phyloP scores from a whole-genome alignment of 352 stramenopile species.

The Phytophthora hibernalis region DNA sequence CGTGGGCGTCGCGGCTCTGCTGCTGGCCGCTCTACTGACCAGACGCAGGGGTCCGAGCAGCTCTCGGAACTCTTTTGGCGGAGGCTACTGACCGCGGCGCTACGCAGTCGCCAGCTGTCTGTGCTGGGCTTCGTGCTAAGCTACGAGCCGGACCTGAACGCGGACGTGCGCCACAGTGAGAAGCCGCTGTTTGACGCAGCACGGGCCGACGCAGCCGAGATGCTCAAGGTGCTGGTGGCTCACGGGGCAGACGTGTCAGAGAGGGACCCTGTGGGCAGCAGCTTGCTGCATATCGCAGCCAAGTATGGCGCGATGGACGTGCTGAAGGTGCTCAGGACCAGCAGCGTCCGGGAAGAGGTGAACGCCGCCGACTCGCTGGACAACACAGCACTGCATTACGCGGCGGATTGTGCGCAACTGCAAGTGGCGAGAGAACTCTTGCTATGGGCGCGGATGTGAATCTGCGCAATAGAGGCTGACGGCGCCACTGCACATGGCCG shows the following conservation, averaged over 20 bases:
- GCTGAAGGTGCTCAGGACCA: conserved; percentile 24
- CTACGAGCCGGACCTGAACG: conserved; percentile 42
- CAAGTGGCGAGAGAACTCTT: conserved; percentile 17
- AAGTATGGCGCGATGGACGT: conserved; percentile 34
- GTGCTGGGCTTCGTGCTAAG: conserved; percentile 42
- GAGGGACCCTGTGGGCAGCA: conserved; percentile 36
- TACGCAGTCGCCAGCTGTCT: conserved; percentile 32
- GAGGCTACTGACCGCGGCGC: conserved; percentile 27
- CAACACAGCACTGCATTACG: conserved; percentile 48
- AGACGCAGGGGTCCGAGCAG: conserved; percentile 18
- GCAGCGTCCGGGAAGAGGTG: conserved; percentile 30
- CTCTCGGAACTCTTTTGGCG: conserved; percentile 41
- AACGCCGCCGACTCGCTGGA: conserved; percentile 34
- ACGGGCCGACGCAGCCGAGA: conserved; percentile 26
- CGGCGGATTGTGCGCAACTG: conserved; percentile 30
- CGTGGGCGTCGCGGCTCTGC: conserved; percentile 32
- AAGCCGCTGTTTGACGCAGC: conserved; percentile 43
- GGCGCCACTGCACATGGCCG: conserved; percentile 34
- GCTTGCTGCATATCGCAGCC: conserved; percentile 43
- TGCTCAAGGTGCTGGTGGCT: conserved; percentile 39
- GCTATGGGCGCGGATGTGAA: conserved; percentile 33
- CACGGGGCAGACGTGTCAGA: conserved; percentile 26
- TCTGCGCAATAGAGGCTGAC: conserved; percentile 28
- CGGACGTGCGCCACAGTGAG: conserved; percentile 33
- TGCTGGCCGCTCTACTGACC: conserved; percentile 19